Evolutionary conservation across 768 basidiomycete species (phyloP).

Genomic region (Kwoniella sp.): DNA sequence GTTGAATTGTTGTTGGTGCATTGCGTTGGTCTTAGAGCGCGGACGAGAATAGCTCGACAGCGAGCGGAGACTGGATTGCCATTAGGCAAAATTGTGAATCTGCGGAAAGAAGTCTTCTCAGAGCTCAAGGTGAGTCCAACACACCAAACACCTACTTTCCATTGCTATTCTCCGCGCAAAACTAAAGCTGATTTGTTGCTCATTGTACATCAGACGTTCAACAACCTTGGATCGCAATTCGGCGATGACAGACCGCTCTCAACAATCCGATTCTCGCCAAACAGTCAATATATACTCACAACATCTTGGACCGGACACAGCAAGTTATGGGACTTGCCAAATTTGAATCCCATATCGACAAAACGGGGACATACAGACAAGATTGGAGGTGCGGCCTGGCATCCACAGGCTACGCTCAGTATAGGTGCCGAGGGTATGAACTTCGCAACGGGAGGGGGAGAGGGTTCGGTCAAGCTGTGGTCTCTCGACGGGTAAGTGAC

Average conservation of each 20-base stretch:
- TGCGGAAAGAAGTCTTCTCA: constrained; percentile 83
- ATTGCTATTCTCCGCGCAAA: too few species aligned
- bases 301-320: constrained; percentile 95
- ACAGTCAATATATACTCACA: constrained; percentile 82
- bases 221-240: constrained; percentile 94
- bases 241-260: constrained; percentile 94
- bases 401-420: constrained; percentile 81
- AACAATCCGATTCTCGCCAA: constrained; percentile 90
- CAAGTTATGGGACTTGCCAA: constrained; percentile 93
- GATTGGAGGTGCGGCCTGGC: constrained; percentile 96
- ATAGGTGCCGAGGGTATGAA: constrained; percentile 71
- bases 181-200: too few species aligned
- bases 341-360: constrained; percentile 75
- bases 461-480: constrained; percentile 84
- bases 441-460: constrained; percentile 87
- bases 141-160: too few species aligned
- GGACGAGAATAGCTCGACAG: constrained; percentile 90
- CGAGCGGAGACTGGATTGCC: constrained; percentile 83
- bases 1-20: too few species aligned
- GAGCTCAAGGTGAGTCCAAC: constrained; percentile 86
- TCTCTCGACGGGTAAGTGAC: constrained; percentile 76
- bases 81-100: constrained; percentile 83
- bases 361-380: constrained; percentile 84
- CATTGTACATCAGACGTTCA: constrained; percentile 86
- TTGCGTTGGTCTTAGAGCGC: constrained; percentile 69